These are phyloP conservation scores for Thielaviopsis cerberus DNA, from an alignment of 2,329 filamentous ascomycete species.

Conservation along the genomic window DNA sequence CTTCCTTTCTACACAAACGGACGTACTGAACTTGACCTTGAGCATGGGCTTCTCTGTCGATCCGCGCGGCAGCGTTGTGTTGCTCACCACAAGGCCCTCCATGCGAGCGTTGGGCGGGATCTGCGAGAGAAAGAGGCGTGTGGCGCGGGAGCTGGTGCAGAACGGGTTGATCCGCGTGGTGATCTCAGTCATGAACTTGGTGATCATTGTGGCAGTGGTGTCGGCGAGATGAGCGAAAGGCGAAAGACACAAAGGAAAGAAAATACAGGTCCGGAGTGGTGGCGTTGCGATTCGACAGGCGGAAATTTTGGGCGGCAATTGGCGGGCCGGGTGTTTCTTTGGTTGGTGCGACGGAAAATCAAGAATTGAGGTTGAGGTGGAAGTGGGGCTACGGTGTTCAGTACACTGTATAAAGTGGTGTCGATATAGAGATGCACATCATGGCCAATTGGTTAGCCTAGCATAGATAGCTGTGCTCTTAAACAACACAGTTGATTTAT, in stretches of 20 bases:
- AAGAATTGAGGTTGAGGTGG: background rate
- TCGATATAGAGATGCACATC: too few relatives aligned
- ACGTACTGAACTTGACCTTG: constrained; percentile 69
- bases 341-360: background rate
- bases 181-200: constrained; percentile 70
- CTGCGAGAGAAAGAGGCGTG: constrained; percentile 69
- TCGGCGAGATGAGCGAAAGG: background rate
- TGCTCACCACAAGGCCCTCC: constrained; percentile 56
- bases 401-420: background rate
- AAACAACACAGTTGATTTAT: too few relatives aligned
- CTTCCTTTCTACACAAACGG: too few relatives aligned
- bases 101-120: constrained; percentile 63
- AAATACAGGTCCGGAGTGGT: background rate
- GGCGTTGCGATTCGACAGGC: too few relatives aligned
- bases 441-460: too few relatives aligned
- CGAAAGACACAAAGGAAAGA: background rate
- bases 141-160: constrained; percentile 57
- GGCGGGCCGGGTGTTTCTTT: background rate
- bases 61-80: constrained; percentile 52
- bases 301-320: background rate
- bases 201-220: constrained; percentile 48
- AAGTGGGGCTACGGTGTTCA: constrained; percentile 2
- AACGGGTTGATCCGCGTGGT: constrained; percentile 86
- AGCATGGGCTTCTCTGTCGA: constrained; percentile 53
- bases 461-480: too few relatives aligned